These are phyloP conservation scores for Lactarius quietus DNA, from an alignment of 768 basidiomycete genomes.

Conservation along the genomic window DNA sequence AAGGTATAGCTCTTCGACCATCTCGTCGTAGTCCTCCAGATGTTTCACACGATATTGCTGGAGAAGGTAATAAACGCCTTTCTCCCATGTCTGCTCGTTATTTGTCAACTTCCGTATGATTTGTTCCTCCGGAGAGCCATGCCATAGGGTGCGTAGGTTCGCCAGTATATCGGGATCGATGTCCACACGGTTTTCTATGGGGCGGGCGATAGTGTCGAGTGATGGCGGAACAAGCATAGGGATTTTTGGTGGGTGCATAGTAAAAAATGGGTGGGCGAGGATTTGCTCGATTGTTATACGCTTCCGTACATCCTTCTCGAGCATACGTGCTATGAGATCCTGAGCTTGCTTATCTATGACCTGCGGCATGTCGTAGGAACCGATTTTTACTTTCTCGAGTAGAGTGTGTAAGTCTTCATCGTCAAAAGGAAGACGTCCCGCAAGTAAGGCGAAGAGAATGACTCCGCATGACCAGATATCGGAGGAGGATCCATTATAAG, in stretches of 20 bases:
- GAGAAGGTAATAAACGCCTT: conserved; percentile 92
- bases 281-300: conserved; percentile 85
- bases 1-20: conserved; percentile 32
- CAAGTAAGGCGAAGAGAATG: conserved; percentile 85
- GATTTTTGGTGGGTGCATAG: conserved; percentile 48
- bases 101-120: conserved; percentile 66
- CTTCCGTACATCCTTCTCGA: conserved; percentile 65
- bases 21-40: conserved; percentile 67
- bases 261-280: conserved; percentile 74
- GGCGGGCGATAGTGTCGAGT: conserved; percentile 64
- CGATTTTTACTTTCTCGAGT: conserved; percentile 76
- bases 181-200: conserved; percentile 55
- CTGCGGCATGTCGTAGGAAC: conserved; percentile 67
- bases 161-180: conserved; percentile 89
- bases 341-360: conserved; percentile 67
- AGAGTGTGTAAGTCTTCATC: conserved; percentile 76
- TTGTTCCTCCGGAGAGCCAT: conserved; percentile 67
- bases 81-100: conserved; percentile 82
- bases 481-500: conserved; percentile 82
- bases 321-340: conserved; percentile 77
- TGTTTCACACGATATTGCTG: conserved; percentile 75
- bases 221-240: conserved; percentile 47
- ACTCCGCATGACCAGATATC: conserved; percentile 98
- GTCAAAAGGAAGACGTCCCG: conserved; percentile 88
- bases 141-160: conserved; percentile 92